Evolutionary conservation across 345 rosid genomes (phyloP), one percentile per base, ranked within the genome.

Genomic region (Corymbia maculata): DNA sequence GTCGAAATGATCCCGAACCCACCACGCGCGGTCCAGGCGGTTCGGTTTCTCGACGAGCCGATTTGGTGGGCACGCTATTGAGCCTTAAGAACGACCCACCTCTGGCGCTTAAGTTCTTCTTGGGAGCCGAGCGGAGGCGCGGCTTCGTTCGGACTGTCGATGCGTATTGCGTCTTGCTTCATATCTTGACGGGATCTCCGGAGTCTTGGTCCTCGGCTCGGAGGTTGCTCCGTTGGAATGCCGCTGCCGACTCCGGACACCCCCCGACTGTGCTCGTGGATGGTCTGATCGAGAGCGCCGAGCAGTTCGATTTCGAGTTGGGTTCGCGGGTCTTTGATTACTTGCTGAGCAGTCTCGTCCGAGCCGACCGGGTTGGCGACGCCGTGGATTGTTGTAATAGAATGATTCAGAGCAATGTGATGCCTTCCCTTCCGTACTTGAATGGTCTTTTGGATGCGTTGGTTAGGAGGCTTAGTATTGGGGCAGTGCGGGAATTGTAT

Each of bases 301-400:
- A 91, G 70, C 88, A 86, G n/a, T 93, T 90, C 66, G 92, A 92
- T 49, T 94, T 95, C 87, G 90, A 93, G 85, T 88, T 90, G 19
- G 90, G 93, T 90, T 85, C 91, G 2, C 87, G 92, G 89, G 92
- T 94, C 89, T 94, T 95, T 86, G 89, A 89, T 90, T 95, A 93
- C 92, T 92, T 96, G 92, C 90, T 97, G 91, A 90, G 90, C 91
- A 93, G 96, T 88, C 95, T 93, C 89, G 88, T 92, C 84, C 88
- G 86, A 88, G 93, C 92, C 44, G 90, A 88, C 12, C 90, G 88
- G 89, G 85, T 93, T 2, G 88, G 91, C 52, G 89, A 88, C 55
- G 97, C 96, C 21, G 59, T 93, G 8, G 94, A 90, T 85, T 93
- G 93, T 61, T 86, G 91, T 79, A 32, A 79, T 86, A 90, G 90